A percentile compares a stretch with the other conserved stretches of the same genome.
These are phyloP conservation scores for Secale cereale DNA, from an alignment of 176 grass and related monocot species.

Conservation along the genomic window DNA sequence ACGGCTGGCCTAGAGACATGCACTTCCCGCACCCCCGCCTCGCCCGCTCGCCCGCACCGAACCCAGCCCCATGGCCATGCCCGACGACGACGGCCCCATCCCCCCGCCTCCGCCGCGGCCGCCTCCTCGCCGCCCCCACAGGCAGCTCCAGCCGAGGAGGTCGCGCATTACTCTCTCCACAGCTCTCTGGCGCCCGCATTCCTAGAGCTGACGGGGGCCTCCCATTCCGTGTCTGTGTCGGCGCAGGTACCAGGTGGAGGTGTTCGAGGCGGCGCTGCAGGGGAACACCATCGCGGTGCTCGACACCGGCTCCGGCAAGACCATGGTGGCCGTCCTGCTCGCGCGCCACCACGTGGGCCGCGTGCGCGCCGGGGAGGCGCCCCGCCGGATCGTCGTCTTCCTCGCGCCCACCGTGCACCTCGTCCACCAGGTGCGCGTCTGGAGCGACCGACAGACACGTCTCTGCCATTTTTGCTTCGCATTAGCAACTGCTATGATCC, in stretches of 20 bases:
- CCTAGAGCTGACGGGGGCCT: not conserved
- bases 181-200: not conserved
- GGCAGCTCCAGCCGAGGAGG: slow-evolving; percentile 47
- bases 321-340: slow-evolving; percentile 64
- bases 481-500: not conserved
- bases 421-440: slow-evolving; percentile 46
- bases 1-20: slow-evolving; percentile 3
- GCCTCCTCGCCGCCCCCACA: slow-evolving; percentile 43
- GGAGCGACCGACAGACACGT: not conserved
- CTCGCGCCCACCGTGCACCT: slow-evolving; percentile 64
- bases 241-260: slow-evolving; percentile 54
- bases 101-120: slow-evolving; percentile 16
- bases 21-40: not conserved
- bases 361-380: slow-evolving; percentile 20
- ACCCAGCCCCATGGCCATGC: not conserved
- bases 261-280: slow-evolving; percentile 52
- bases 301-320: slow-evolving; percentile 57
- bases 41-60: slow-evolving; percentile 18
- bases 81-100: slow-evolving; percentile 14
- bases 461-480: not conserved
- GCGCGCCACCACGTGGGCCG: slow-evolving; percentile 39
- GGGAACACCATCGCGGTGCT: slow-evolving; percentile 70
- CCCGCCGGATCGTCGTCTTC: slow-evolving; percentile 43
- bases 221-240: not conserved
- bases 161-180: not conserved